A percentile compares a stretch with the other conserved stretches of the same genome.
These are phyloP conservation scores for Aspergillus panamensis DNA, from an alignment of 495 filamentous ascomycete species.

Conservation along the genomic window DNA sequence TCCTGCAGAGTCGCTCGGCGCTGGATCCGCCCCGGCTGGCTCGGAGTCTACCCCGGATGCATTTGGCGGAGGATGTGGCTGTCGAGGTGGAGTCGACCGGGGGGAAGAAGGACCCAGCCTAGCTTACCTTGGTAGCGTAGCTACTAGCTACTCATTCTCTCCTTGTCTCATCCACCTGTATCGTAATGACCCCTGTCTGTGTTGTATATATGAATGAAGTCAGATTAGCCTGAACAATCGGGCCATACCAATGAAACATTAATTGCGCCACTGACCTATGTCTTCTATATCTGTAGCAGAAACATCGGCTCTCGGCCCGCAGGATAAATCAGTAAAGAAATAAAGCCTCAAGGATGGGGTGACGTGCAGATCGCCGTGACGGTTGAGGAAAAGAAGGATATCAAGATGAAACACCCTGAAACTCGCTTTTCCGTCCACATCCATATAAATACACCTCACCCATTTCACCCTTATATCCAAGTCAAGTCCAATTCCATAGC, in stretches of 20 bases:
- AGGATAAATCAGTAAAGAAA: background rate
- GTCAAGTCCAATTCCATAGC: too few species aligned
- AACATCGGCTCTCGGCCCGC: conserved; percentile 5
- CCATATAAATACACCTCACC: background rate
- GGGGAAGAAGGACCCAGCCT: conserved; percentile 1
- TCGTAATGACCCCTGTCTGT: background rate
- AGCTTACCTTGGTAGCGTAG: too few species aligned
- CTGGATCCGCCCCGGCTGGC: conserved; percentile 34
- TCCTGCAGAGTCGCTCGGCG: conserved; percentile 35
- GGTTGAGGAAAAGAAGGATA: background rate
- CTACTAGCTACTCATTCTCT: background rate
- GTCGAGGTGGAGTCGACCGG: conserved; percentile 12
- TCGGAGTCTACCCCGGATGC: conserved; percentile 25
- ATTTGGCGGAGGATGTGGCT: conserved; percentile 18
- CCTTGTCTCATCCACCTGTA: background rate
- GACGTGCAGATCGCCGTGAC: conserved; percentile 5
- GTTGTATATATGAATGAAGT: background rate
- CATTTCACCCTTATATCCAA: too few species aligned
- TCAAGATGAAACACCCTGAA: background rate
- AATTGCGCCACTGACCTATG: background rate
- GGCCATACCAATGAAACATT: background rate
- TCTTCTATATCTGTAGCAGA: too few species aligned
- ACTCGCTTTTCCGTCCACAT: background rate
- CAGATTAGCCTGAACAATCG: background rate
- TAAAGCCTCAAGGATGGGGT: too few species aligned